Evolutionary conservation across 768 basidiomycete genomes (phyloP).

Genomic region (Calocera cornea): DNA sequence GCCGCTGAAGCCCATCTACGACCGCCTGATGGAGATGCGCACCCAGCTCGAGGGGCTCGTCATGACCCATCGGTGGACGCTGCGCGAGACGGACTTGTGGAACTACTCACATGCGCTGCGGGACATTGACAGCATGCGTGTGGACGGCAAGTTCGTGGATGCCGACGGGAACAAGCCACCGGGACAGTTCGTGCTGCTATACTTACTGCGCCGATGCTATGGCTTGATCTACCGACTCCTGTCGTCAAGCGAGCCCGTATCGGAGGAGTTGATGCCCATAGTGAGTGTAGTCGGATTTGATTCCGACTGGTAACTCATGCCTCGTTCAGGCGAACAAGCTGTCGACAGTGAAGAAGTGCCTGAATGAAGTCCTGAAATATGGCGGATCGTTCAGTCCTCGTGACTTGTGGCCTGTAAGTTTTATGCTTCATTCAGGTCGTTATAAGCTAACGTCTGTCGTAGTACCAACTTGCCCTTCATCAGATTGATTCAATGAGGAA

Average conservation of each 20-base stretch:
- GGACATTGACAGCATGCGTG: slow-evolving; percentile 93
- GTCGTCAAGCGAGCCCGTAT: slow-evolving; percentile 91
- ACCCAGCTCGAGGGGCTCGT: slow-evolving; percentile 81
- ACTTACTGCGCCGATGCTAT: slow-evolving; percentile 86
- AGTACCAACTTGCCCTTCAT: slow-evolving; percentile 90
- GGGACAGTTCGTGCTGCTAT: slow-evolving; percentile 92
- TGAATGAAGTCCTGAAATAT: slow-evolving; percentile 90
- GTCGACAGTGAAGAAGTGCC: slow-evolving; percentile 89
- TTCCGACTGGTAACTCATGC: background rate
- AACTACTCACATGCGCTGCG: slow-evolving; percentile 87
- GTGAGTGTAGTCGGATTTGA: slow-evolving; percentile 34
- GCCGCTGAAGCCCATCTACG: slow-evolving; percentile 82
- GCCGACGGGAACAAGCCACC: slow-evolving; percentile 79
- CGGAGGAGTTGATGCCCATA: slow-evolving; percentile 94
- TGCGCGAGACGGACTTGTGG: slow-evolving; percentile 86
- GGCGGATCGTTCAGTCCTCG: slow-evolving; percentile 85
- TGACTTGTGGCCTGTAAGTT: slow-evolving; percentile 80
- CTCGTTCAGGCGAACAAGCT: slow-evolving; percentile 74
- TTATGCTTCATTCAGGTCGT: background rate
- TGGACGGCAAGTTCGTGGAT: slow-evolving; percentile 95
- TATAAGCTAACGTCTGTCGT: background rate
- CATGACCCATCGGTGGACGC: slow-evolving; percentile 91
- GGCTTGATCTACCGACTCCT: slow-evolving; percentile 88
- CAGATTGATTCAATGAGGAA: slow-evolving; percentile 88
- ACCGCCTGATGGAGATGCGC: slow-evolving; percentile 74